phyloP scores from a whole-genome alignment of 345 rosid species.

The Hibiscus syriacus region DNA sequence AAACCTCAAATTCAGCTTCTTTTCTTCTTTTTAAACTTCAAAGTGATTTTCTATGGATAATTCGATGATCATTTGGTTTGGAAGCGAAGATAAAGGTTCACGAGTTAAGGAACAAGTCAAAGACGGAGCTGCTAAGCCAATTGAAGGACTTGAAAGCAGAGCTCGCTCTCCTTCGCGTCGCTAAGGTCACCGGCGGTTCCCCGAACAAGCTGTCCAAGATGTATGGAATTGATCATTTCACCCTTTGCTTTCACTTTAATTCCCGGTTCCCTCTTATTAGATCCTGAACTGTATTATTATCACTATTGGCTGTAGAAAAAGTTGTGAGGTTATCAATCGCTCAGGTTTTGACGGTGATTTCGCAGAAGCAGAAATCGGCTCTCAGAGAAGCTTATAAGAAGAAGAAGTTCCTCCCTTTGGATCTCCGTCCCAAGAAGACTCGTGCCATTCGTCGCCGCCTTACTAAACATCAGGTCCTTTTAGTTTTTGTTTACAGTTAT shows the following conservation, averaged over 20 bases:
- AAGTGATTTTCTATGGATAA: not conserved
- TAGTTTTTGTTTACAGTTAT: no score
- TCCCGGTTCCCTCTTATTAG: no score
- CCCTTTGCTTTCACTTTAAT: not conserved
- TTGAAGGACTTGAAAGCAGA: no score
- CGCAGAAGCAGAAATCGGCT: conserved; percentile 82
- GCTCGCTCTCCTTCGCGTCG: conserved; percentile 64
- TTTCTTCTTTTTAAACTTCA: no score
- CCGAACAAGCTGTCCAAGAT: conserved; percentile 68
- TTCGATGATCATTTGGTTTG: no score
- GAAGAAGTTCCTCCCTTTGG: conserved; percentile 58
- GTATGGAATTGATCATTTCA: conserved; percentile 9
- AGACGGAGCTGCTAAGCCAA: conserved; percentile 41
- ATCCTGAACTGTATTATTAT: not conserved
- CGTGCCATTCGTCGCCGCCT: no score
- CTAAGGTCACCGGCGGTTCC: conserved; percentile 73
- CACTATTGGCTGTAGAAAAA: conserved; percentile 61
- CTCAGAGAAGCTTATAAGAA: conserved; percentile 75
- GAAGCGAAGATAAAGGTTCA: conserved; percentile 65
- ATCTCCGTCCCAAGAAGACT: no score
- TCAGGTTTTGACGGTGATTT: conserved; percentile 84
- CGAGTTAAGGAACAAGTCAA: conserved; percentile 51
- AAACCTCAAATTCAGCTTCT: not conserved
- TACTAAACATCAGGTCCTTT: no score
- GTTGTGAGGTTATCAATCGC: conserved; percentile 90